Evolutionary conservation across 495 filamentous ascomycete species (phyloP).

Genomic region (Penicillium coprophilum): DNA sequence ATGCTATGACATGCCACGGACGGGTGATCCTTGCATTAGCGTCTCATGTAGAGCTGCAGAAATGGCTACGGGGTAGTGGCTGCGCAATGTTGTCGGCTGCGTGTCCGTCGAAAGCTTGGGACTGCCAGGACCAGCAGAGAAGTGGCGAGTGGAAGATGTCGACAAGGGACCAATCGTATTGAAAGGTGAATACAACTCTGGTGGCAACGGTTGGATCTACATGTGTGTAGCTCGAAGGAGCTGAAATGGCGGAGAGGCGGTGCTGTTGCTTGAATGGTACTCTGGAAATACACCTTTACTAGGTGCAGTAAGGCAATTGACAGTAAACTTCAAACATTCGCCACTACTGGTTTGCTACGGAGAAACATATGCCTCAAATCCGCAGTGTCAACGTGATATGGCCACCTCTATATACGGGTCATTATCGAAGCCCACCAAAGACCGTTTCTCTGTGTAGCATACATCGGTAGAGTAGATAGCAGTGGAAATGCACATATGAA

Average conservation of each 20-base stretch:
- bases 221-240: no score
- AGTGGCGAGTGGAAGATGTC: not conserved
- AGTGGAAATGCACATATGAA: not conserved
- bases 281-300: not conserved
- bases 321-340: not conserved
- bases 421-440: not conserved
- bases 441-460: no score
- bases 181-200: no score
- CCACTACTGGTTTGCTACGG: not conserved
- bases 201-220: no score
- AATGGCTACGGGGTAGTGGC: not conserved
- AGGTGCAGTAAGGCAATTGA: not conserved
- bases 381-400: not conserved
- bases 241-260: no score
- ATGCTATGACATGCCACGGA: slow-evolving; percentile 10
- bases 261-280: not conserved
- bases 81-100: not conserved
- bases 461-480: no score
- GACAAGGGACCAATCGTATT: not conserved
- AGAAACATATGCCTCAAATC: not conserved
- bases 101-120: not conserved
- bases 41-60: slow-evolving; percentile 3
- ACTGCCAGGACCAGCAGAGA: not conserved
- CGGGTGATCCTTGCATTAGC: slow-evolving; percentile 14
- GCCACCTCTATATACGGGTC: no score